Evolutionary conservation across 164 flowering plant species (phyloP).

Genomic region (Protea cynaroides): DNA sequence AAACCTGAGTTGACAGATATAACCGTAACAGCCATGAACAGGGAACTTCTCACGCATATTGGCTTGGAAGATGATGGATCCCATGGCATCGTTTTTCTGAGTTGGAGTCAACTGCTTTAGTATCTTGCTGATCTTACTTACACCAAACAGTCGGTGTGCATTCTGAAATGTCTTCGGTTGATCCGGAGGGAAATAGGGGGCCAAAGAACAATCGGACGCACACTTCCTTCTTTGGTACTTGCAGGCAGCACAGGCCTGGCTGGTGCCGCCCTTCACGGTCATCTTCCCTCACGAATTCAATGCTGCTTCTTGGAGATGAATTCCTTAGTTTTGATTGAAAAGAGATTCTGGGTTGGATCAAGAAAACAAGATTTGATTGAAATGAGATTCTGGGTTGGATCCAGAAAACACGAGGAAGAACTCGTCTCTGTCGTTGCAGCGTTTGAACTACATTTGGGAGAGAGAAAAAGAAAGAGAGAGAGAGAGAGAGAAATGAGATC

Average conservation of each 20-base stretch:
- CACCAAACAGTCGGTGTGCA: constrained; percentile 54
- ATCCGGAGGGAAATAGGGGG: constrained; percentile 58
- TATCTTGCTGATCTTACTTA: constrained; percentile 42
- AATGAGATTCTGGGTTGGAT: not conserved
- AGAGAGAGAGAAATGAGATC: not conserved
- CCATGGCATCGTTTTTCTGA: constrained; percentile 29
- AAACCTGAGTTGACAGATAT: constrained; percentile 17
- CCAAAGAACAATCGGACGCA: constrained; percentile 41
- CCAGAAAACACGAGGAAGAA: not conserved
- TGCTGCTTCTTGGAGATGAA: too few relatives aligned
- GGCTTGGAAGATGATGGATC: constrained; percentile 34
- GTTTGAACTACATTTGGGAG: too few relatives aligned
- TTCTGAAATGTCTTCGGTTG: constrained; percentile 36
- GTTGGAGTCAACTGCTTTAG: constrained; percentile 16
- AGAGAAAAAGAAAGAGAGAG: too few relatives aligned
- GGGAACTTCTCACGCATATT: constrained; percentile 35
- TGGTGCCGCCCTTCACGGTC: constrained; percentile 35
- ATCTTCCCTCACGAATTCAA: constrained; percentile 7
- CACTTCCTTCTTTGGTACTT: constrained; percentile 58
- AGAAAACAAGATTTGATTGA: not conserved
- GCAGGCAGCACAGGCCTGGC: constrained; percentile 72
- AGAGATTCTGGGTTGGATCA: too few relatives aligned
- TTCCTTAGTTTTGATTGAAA: too few relatives aligned
- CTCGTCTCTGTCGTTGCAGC: too few relatives aligned
- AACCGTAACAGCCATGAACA: constrained; percentile 33